phyloP scores from a whole-genome alignment of 176 grass and related monocot species.

The Thinopyrum elongatum region DNA sequence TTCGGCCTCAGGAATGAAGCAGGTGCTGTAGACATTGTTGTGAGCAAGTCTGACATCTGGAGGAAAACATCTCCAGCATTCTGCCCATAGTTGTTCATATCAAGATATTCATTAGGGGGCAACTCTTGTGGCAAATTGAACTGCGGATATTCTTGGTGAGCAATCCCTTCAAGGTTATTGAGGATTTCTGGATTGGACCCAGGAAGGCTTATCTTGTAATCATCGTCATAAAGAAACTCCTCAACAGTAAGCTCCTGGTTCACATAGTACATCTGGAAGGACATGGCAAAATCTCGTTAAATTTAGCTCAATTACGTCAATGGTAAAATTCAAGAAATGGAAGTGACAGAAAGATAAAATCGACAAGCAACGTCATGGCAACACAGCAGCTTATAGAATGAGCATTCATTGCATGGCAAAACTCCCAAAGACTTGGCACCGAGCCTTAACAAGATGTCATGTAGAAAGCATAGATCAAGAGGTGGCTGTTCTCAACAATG shows the following conservation, averaged over 20 bases:
- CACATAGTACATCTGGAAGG: conserved; percentile 75
- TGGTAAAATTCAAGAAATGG: conserved; percentile 8
- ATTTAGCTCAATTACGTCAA: background rate
- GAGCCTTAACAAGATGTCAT: background rate
- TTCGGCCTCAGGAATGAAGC: conserved; percentile 80
- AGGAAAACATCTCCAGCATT: conserved; percentile 39
- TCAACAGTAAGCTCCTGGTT: conserved; percentile 73
- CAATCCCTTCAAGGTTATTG: conserved; percentile 56
- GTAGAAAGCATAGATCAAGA: background rate
- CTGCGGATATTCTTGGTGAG: conserved; percentile 63
- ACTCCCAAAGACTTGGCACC: background rate
- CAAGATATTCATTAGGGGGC: conserved; percentile 43
- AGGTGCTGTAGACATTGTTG: conserved; percentile 70
- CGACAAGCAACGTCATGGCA: too few relatives aligned
- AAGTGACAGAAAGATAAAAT: background rate
- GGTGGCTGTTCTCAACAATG: background rate
- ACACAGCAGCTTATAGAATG: too few relatives aligned
- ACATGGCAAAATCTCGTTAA: conserved; percentile 30
- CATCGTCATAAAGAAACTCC: conserved; percentile 67
- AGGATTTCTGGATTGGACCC: conserved; percentile 52
- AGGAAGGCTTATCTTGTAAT: conserved; percentile 63
- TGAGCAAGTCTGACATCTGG: conserved; percentile 74
- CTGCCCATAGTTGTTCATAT: conserved; percentile 45
- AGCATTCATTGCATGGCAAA: background rate
- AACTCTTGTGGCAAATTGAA: conserved; percentile 61